Evolutionary conservation across 495 filamentous ascomycete genomes (phyloP), one percentile per base, ranked within the genome.

Genomic region (Aspergillus cavernicola): DNA sequence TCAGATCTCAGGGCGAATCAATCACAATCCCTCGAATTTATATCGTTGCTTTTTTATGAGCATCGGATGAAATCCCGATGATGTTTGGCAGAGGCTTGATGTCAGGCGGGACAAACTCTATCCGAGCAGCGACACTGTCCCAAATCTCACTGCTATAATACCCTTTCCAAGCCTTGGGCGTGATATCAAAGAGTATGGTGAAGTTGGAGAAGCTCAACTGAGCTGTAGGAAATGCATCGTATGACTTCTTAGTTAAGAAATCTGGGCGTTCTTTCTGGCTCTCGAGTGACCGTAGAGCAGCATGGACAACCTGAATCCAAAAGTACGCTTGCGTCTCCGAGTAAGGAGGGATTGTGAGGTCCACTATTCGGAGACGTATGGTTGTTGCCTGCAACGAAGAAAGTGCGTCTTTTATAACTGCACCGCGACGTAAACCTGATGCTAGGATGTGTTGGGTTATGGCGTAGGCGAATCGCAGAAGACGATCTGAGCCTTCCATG

Each of bases 321-420:
- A 45, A 53, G 22, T 38, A 38, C 7, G 50, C 38, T 24, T 53
- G 50, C n/a, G 50, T 53, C 24, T 53, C 35, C 3, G 50, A 52
- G 28, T 52, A 53, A 6, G 40, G 41, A 26, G 28, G 31, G 12
- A 53, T 38, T n/a, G 40, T 11, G 20, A 20, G 6, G 4, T 46
- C 41, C 13, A n/a, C 15, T 7, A 31, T 22, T 18, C 50, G 19
- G n/a, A 46, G 39, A 39, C 31, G 50, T 16, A 53, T 46, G 9
- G 41, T 53, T 6, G 40, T 53, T 4, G 40, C 18, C 15, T 53
- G 29, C 24, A 53, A 29, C 11, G 31, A 20, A n/a, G 40, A 16
- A 3, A 53, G 50, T 6, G 50, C 50, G 2, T 53, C 23, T 19
- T 36, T 46, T 18, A 53, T 23, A 13, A 53, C 29, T 20, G 16